These are phyloP conservation scores for Pisolithus thermaeus DNA, from an alignment of 1,284 basidiomycete genomes.

Conservation along the genomic window DNA sequence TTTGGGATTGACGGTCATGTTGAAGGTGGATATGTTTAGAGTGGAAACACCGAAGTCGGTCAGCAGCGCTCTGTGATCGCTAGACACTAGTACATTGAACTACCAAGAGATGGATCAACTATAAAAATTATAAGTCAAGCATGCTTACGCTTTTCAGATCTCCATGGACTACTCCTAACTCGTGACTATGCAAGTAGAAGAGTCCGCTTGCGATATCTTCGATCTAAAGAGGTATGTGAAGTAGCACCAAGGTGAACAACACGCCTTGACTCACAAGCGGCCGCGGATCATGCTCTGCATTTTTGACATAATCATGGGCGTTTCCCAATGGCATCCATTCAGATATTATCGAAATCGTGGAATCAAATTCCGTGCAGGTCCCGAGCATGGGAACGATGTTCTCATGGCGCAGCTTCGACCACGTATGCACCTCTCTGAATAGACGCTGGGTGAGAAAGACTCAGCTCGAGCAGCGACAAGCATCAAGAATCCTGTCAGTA, in stretches of 20 bases:
- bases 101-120: neutral
- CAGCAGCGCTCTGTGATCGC: neutral
- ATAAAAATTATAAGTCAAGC: neutral
- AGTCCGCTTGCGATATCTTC: neutral
- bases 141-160: neutral
- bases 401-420: neutral
- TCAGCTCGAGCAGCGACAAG: neutral
- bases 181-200: neutral
- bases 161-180: neutral
- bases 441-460: neutral
- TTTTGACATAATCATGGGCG: neutral
- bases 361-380: neutral
- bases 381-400: neutral
- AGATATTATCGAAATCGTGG: too few relatives aligned
- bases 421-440: neutral
- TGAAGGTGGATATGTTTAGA: neutral
- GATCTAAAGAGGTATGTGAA: neutral
- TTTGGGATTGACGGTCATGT: neutral
- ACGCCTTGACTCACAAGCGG: neutral
- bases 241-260: neutral
- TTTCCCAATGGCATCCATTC: neutral
- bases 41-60: neutral
- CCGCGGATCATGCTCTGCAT: neutral
- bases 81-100: neutral
- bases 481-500: neutral